phyloP scores from a whole-genome alignment of 1,284 basidiomycete species.

The Apiotrichum brassicae region DNA sequence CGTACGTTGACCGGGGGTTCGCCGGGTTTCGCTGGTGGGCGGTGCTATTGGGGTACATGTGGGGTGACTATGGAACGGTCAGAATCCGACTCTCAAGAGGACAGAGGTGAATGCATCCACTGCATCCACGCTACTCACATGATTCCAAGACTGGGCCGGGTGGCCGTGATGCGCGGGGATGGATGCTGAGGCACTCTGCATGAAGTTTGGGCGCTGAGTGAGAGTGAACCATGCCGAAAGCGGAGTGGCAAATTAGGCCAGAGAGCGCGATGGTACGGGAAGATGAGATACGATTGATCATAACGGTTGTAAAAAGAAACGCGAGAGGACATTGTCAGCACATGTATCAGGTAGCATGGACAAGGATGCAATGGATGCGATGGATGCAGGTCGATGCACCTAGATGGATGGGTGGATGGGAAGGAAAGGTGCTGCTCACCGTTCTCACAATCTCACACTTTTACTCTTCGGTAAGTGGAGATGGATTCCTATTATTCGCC shows the following conservation, averaged over 20 bases:
- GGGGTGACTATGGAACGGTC: constrained; percentile 4
- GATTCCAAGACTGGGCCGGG: constrained; percentile 24
- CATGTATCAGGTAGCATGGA: not conserved
- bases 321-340: not conserved
- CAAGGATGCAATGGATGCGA: not conserved
- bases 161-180: constrained; percentile 16
- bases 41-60: constrained; percentile 25
- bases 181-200: constrained; percentile 26
- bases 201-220: constrained; percentile 8
- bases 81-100: too few species aligned
- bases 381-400: not conserved
- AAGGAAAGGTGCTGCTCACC: too few species aligned
- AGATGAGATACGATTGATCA: not conserved
- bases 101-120: too few species aligned
- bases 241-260: not conserved
- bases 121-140: constrained; percentile 11
- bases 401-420: not conserved
- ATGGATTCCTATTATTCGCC: too few species aligned
- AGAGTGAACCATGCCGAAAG: not conserved
- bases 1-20: constrained; percentile 29
- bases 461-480: too few species aligned
- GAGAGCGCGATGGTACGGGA: not conserved
- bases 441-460: too few species aligned
- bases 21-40: constrained; percentile 26
- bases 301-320: not conserved